A percentile compares a stretch with the other conserved stretches of the same genome.
These are phyloP conservation scores for Boechera stricta DNA, from an alignment of 345 rosid genomes.

Conservation along the genomic window DNA sequence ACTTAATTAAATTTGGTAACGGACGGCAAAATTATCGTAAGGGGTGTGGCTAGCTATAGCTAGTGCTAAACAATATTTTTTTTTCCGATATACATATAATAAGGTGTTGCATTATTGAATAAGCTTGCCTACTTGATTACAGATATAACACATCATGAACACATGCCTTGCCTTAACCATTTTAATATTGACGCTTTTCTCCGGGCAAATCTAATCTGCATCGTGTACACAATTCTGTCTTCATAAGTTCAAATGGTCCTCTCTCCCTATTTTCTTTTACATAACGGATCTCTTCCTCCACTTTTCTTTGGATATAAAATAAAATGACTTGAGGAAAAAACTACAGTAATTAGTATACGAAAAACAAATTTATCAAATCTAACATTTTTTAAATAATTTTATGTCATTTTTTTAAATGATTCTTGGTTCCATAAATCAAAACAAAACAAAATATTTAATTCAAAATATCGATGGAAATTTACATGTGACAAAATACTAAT, in stretches of 20 bases:
- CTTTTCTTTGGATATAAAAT: not conserved
- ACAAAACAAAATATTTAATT: too few species aligned
- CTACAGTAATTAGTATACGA: not conserved
- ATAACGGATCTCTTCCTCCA: not conserved
- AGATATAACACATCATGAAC: slow-evolving; percentile 13
- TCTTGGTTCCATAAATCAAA: not conserved
- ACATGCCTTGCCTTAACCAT: slow-evolving; percentile 11
- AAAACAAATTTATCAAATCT: not conserved
- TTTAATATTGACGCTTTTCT: slow-evolving; percentile 30
- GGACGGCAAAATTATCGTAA: too few species aligned
- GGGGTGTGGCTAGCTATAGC: too few species aligned
- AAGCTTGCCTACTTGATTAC: slow-evolving; percentile 11
- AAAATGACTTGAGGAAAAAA: not conserved
- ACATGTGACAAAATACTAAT: not conserved
- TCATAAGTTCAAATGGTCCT: not conserved
- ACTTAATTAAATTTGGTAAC: too few species aligned
- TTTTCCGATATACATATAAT: not conserved
- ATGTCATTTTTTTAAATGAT: not conserved
- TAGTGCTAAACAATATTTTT: too few species aligned
- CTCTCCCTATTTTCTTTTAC: not conserved
- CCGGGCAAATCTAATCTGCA: slow-evolving; percentile 9
- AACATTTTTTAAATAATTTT: too few species aligned
- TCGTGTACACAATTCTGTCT: not conserved
- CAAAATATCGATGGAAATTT: not conserved
- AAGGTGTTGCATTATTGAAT: slow-evolving; percentile 11